A percentile compares a stretch with the other conserved stretches of the same genome.
Conservation (phyloP, 805 yeast genomes). For the Tanozyma kutaoensis region DNA sequence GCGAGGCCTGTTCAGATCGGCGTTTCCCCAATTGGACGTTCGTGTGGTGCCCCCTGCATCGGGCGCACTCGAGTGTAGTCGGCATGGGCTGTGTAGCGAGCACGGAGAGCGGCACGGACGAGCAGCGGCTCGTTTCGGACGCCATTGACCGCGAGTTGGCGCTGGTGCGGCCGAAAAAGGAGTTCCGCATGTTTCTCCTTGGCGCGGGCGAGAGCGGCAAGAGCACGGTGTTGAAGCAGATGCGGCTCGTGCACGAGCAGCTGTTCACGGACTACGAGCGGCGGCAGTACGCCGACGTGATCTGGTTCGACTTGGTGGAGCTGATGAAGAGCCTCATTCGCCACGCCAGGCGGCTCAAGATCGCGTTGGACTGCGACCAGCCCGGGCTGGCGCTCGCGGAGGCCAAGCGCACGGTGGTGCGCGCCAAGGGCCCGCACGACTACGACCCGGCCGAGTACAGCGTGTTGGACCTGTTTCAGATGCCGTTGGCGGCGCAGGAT, state of each 20-base stretch:
- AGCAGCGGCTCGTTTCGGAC: constrained; percentile 42
- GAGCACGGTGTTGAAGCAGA: constrained; percentile 82
- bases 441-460: constrained; percentile 1
- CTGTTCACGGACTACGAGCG: constrained; percentile 78
- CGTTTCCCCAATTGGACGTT: too few species aligned
- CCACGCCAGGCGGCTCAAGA: constrained; percentile 59
- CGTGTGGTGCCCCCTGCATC: too few species aligned
- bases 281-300: constrained; percentile 66
- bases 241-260: constrained; percentile 72
- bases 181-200: constrained; percentile 60
- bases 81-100: not conserved
- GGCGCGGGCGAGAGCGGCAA: constrained; percentile 96
- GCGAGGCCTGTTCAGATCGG: too few species aligned
- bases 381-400: constrained; percentile 30
- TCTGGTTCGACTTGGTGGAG: constrained; percentile 87
- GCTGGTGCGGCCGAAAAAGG: too few species aligned
- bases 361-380: constrained; percentile 52
- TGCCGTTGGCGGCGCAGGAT: constrained; percentile 1
- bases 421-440: constrained; percentile 27
- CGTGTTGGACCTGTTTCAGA: constrained; percentile 1
- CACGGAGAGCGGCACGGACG: constrained; percentile 8
- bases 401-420: constrained; percentile 36
- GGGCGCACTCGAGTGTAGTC: not conserved
- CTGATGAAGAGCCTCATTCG: constrained; percentile 64
- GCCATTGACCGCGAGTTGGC: constrained; percentile 59